Conservation (phyloP, 176 grass and related monocot genomes). For the Panicum miliaceum region DNA sequence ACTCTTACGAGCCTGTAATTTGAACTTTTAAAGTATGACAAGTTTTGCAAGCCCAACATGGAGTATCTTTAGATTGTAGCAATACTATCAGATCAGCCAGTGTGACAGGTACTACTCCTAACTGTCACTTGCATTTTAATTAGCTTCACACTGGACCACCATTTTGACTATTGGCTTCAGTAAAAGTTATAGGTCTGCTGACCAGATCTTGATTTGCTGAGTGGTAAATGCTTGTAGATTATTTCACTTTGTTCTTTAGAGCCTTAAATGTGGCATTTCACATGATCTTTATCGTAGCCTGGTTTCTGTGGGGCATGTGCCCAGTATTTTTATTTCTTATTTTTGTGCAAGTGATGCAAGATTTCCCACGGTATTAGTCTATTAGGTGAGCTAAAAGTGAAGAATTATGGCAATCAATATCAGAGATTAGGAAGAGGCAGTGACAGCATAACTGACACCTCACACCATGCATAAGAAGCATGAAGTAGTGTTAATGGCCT, state of each 20-base stretch:
- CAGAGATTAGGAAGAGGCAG: conserved; percentile 27
- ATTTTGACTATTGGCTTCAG: conserved; percentile 45
- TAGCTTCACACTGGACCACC: conserved; percentile 47
- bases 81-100: conserved; percentile 31
- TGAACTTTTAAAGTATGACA: conserved; percentile 27
- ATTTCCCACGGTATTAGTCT: conserved; percentile 11
- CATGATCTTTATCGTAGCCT: conserved; percentile 34
- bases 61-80: conserved; percentile 36
- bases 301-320: conserved; percentile 28
- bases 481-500: conserved; percentile 8
- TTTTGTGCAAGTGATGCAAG: conserved; percentile 32
- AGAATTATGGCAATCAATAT: conserved; percentile 24
- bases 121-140: conserved; percentile 43
- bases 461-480: neutral
- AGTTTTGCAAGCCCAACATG: conserved; percentile 25
- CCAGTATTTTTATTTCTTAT: conserved; percentile 23
- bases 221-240: conserved; percentile 22
- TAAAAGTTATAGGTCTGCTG: conserved; percentile 38
- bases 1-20: conserved; percentile 48
- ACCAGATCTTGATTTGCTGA: conserved; percentile 42
- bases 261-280: neutral
- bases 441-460: conserved; percentile 21
- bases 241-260: conserved; percentile 41
- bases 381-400: conserved; percentile 30
- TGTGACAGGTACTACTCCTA: conserved; percentile 61